These are phyloP conservation scores for Meyerozyma athensensis DNA, from an alignment of 1,139 yeast species.

Conservation along the genomic window DNA sequence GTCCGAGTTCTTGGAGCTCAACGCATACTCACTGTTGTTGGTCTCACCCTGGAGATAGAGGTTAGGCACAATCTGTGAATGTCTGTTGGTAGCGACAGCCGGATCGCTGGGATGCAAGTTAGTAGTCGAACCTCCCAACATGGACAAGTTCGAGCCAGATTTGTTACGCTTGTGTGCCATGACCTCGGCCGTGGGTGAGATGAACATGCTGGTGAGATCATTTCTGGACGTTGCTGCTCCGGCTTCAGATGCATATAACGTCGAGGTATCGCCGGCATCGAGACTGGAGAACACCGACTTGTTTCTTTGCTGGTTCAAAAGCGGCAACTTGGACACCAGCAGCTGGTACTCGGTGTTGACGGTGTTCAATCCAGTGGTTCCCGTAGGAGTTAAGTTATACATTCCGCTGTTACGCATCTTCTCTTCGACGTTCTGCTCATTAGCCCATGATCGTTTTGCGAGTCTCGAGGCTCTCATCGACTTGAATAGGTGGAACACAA, in stretches of 20 bases:
- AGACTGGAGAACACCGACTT: constrained; percentile 18
- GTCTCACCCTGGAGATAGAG: constrained; percentile 33
- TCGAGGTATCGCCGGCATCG: constrained; percentile 34
- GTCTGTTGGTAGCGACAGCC: constrained; percentile 24
- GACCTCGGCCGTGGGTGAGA: constrained; percentile 78
- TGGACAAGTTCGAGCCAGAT: constrained; percentile 23
- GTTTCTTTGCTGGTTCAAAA: constrained; percentile 23
- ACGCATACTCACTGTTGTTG: constrained; percentile 34
- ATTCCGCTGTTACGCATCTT: constrained; percentile 34
- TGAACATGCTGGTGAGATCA: constrained; percentile 52
- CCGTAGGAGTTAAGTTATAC: constrained; percentile 16
- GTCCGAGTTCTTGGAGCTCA: constrained; percentile 3
- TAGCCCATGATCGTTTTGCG: constrained; percentile 15
- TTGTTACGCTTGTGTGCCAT: constrained; percentile 42
- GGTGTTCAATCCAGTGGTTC: constrained; percentile 14
- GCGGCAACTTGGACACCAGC: constrained; percentile 34
- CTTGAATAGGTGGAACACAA: constrained; percentile 9
- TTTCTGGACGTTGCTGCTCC: constrained; percentile 33
- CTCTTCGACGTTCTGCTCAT: constrained; percentile 33
- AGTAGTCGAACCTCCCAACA: constrained; percentile 19
- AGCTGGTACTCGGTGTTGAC: constrained; percentile 19
- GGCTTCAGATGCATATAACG: constrained; percentile 33
- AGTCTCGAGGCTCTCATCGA: constrained; percentile 3
- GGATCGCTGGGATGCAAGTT: constrained; percentile 19
- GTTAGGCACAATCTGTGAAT: constrained; percentile 29